phyloP scores from a whole-genome alignment of 2,329 filamentous ascomycete species.

The Daldinia sp. region DNA sequence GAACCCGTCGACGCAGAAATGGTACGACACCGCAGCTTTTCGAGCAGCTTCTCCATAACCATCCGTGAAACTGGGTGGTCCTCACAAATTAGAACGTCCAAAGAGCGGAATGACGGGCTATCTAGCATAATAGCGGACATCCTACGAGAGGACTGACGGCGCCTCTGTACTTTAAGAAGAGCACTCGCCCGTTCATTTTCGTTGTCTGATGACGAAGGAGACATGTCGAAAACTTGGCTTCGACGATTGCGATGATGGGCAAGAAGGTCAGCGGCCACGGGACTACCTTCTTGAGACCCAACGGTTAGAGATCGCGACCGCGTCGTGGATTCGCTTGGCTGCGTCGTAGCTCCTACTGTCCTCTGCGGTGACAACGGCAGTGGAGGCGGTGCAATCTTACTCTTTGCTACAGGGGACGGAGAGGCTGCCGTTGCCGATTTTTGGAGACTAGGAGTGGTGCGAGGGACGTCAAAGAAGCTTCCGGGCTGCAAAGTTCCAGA shows the following conservation, averaged over 20 bases:
- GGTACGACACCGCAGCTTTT: constrained; percentile 93
- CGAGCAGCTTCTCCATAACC: constrained; percentile 98
- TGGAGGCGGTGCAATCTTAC: constrained; percentile 58
- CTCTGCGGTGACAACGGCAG: constrained; percentile 71
- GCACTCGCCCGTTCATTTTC: constrained; percentile 93
- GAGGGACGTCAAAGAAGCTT: constrained; percentile 75
- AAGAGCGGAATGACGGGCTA: constrained; percentile 85
- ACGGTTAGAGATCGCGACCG: constrained; percentile 90
- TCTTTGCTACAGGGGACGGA: constrained; percentile 66
- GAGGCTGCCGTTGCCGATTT: constrained; percentile 65
- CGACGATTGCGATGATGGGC: constrained; percentile 85
- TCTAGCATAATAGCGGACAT: constrained; percentile 89
- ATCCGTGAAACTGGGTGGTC: constrained; percentile 96
- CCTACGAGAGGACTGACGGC: constrained; percentile 93
- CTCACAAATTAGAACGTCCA: constrained; percentile 96
- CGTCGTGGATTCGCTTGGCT: constrained; percentile 67
- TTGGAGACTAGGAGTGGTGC: constrained; percentile 66
- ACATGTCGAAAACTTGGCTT: constrained; percentile 95
- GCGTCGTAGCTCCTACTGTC: constrained; percentile 65
- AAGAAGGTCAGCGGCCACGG: constrained; percentile 72
- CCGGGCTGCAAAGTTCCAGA: constrained; percentile 72
- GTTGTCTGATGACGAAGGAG: constrained; percentile 96
- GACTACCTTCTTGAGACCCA: constrained; percentile 90
- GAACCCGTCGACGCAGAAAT: constrained; percentile 90
- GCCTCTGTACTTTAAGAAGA: constrained; percentile 87